A percentile compares a stretch with the other conserved stretches of the same genome.
phyloP scores from a whole-genome alignment of 495 filamentous ascomycete species.

The Rusavskia elegans region DNA sequence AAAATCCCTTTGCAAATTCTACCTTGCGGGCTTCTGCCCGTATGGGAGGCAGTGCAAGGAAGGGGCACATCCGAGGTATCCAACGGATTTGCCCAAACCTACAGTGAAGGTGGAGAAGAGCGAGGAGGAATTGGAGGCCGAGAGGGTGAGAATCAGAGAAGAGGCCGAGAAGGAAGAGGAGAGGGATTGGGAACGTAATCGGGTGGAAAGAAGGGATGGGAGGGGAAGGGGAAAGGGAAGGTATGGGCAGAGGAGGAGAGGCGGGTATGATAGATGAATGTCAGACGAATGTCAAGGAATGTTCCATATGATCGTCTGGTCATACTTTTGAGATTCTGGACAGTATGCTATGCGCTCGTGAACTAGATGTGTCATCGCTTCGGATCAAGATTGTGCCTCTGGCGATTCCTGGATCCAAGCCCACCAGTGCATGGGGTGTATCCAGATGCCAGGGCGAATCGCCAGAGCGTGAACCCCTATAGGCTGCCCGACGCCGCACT shows the following conservation, averaged over 20 bases:
- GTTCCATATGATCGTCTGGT: neutral
- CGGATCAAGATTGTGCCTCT: too few relatives aligned
- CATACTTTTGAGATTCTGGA: neutral
- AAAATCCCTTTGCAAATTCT: slow-evolving; percentile 64
- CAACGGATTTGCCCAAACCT: slow-evolving; percentile 54
- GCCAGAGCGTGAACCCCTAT: too few relatives aligned
- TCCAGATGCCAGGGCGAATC: too few relatives aligned
- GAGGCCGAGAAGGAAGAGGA: slow-evolving; percentile 36
- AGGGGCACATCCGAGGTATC: slow-evolving; percentile 71
- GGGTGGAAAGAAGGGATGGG: slow-evolving; percentile 6
- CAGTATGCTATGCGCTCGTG: neutral
- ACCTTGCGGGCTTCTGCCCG: slow-evolving; percentile 88
- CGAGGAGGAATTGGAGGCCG: slow-evolving; percentile 45
- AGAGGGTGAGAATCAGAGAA: slow-evolving; percentile 35
- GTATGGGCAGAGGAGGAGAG: slow-evolving; percentile 29
- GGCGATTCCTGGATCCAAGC: too few relatives aligned
- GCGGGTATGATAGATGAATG: slow-evolving; percentile 12
- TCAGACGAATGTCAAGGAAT: neutral
- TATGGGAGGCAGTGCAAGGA: slow-evolving; percentile 61
- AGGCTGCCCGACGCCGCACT: too few relatives aligned
- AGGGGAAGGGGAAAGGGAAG: slow-evolving; percentile 32
- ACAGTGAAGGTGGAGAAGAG: slow-evolving; percentile 44
- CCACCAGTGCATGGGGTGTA: too few relatives aligned
- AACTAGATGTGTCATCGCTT: too few relatives aligned
- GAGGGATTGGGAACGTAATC: slow-evolving; percentile 27